Percentiles rank a stretch among this genome's conserved stretches.
These are phyloP conservation scores for Madurella fahalii DNA, from an alignment of 2,329 filamentous ascomycete genomes.

Conservation along the genomic window DNA sequence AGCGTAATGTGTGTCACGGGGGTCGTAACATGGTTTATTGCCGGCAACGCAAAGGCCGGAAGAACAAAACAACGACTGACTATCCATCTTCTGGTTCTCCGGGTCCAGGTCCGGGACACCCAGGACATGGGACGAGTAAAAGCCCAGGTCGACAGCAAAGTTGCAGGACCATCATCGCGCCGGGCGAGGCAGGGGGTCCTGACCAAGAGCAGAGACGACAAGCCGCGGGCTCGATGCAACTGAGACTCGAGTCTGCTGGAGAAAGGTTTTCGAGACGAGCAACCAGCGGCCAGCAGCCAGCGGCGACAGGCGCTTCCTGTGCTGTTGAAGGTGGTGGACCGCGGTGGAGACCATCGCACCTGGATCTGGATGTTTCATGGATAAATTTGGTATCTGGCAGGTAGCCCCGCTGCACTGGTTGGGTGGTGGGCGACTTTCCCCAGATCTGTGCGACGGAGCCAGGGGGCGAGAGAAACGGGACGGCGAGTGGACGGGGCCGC, in stretches of 20 bases:
- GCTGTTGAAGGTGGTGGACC: not conserved
- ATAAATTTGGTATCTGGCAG: constrained; percentile 1
- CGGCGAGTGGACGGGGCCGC: constrained; percentile 7
- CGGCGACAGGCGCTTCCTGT: constrained; percentile 6
- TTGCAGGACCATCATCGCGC: constrained; percentile 1
- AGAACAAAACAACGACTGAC: not conserved
- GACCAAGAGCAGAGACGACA: not conserved
- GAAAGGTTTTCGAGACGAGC: too few relatives aligned
- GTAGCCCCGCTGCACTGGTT: not conserved
- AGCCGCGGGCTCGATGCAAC: too few relatives aligned
- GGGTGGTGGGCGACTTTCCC: not conserved
- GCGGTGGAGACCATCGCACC: not conserved
- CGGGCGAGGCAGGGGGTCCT: not conserved
- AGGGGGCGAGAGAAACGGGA: not conserved
- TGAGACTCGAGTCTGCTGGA: too few relatives aligned
- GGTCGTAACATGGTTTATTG: too few relatives aligned
- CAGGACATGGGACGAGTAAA: not conserved
- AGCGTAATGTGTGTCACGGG: too few relatives aligned
- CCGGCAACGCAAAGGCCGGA: too few relatives aligned
- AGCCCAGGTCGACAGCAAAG: not conserved
- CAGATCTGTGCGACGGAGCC: constrained; percentile 2
- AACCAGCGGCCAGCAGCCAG: not conserved
- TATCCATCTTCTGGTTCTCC: not conserved
- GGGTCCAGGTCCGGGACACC: not conserved
- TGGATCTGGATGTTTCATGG: not conserved